Evolutionary conservation across 1,139 yeast species (phyloP).

Genomic region (Meyerozyma elateridarum): DNA sequence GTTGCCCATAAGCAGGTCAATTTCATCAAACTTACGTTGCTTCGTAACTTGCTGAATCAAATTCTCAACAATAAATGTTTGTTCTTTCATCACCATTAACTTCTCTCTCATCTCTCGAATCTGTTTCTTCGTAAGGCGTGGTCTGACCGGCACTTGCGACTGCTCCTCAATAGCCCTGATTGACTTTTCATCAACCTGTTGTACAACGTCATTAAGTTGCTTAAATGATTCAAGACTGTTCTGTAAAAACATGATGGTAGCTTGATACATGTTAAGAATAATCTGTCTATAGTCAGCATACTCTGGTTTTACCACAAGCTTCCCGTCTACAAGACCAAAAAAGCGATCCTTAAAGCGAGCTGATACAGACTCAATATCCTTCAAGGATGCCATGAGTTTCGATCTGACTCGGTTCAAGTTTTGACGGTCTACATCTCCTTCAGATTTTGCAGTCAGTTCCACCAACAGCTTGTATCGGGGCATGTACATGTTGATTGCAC

Average conservation of each 20-base stretch:
- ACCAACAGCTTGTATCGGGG: conserved; percentile 24
- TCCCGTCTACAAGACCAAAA: conserved; percentile 16
- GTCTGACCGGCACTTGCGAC: conserved; percentile 9
- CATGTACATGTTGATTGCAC: conserved; percentile 27
- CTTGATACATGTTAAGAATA: conserved; percentile 32
- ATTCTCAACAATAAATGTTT: conserved; percentile 62
- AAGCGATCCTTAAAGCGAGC: conserved; percentile 23
- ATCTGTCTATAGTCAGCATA: conserved; percentile 17
- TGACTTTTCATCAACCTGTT: conserved; percentile 13
- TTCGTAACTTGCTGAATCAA: conserved; percentile 59
- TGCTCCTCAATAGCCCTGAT: conserved; percentile 3
- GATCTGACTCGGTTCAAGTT: conserved; percentile 21
- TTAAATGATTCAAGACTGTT: conserved; percentile 29
- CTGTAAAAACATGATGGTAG: conserved; percentile 30
- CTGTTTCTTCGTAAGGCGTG: conserved; percentile 42
- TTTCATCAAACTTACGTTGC: conserved; percentile 73
- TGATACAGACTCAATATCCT: conserved; percentile 31
- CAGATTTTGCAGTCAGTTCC: conserved; percentile 7
- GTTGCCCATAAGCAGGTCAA: conserved; percentile 56
- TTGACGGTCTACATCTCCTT: conserved; percentile 10
- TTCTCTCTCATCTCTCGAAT: conserved; percentile 65
- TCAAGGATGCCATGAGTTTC: conserved; percentile 25
- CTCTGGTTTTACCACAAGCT: conserved; percentile 14
- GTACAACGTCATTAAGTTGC: conserved; percentile 21
- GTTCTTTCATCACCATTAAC: conserved; percentile 84